Percentiles rank a stretch among this genome's conserved stretches.
Evolutionary conservation across 2,329 filamentous ascomycete species (phyloP).

Genomic region (Trichoderma guizhouense): DNA sequence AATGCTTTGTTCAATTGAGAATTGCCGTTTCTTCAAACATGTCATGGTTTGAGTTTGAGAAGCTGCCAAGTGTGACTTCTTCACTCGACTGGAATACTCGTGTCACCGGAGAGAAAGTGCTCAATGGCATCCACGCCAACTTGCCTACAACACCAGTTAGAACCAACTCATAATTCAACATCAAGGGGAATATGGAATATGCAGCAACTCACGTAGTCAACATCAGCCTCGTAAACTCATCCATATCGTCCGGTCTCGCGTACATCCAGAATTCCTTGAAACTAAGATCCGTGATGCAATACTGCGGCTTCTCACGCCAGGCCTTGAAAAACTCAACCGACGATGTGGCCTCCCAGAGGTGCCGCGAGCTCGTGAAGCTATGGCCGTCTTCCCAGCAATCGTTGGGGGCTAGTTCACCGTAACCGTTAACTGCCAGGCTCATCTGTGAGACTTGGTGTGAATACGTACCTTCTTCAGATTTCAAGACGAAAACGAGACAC

Average conservation of each 20-base stretch:
- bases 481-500: constrained; percentile 35
- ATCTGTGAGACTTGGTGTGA: background rate
- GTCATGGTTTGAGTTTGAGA: background rate
- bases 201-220: constrained; percentile 35
- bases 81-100: constrained; percentile 20
- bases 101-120: constrained; percentile 35
- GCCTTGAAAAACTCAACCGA: constrained; percentile 42
- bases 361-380: constrained; percentile 38
- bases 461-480: constrained; percentile 31
- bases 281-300: constrained; percentile 32
- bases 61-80: background rate
- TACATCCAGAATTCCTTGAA: constrained; percentile 38
- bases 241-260: constrained; percentile 36
- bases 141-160: constrained; percentile 28
- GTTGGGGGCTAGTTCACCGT: constrained; percentile 26
- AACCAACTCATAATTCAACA: background rate
- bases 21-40: background rate
- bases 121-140: constrained; percentile 35
- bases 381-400: constrained; percentile 19
- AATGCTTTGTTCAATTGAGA: background rate
- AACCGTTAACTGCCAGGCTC: constrained; percentile 26
- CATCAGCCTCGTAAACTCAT: constrained; percentile 40
- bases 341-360: constrained; percentile 42
- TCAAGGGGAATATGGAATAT: background rate
- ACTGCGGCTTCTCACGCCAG: constrained; percentile 44